Evolutionary conservation across 306 rosid genomes (phyloP).

Genomic region (Oxytropis ochrocephala): DNA sequence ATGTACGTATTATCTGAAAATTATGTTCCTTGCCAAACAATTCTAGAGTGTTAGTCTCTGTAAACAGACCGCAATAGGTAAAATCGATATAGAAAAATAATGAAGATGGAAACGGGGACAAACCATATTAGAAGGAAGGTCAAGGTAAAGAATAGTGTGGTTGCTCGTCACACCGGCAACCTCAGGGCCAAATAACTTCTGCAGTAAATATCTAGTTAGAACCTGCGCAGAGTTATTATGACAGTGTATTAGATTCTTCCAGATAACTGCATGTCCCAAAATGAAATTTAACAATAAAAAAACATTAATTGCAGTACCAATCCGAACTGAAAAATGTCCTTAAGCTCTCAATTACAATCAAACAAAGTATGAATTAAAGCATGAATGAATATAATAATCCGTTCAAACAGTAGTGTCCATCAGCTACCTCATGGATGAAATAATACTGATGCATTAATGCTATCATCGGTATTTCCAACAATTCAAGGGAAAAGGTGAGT

Average conservation of each 20-base stretch:
- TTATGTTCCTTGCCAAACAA: no score
- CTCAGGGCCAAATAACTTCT: slow-evolving; percentile 70
- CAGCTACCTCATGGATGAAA: neutral
- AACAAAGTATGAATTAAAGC: neutral
- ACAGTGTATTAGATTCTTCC: slow-evolving; percentile 3
- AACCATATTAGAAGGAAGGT: slow-evolving; percentile 94
- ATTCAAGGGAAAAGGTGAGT: neutral
- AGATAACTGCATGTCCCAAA: neutral
- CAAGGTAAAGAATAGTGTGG: slow-evolving; percentile 53
- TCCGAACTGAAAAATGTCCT: neutral
- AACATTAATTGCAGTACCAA: neutral
- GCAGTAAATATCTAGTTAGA: slow-evolving; percentile 66
- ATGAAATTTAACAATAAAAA: neutral
- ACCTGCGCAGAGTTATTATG: slow-evolving; percentile 38
- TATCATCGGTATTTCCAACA: neutral
- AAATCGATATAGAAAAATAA: neutral
- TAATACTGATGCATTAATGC: neutral
- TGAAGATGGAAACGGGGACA: slow-evolving; percentile 21
- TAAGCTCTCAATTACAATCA: neutral
- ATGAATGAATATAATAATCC: neutral
- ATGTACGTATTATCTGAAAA: no score
- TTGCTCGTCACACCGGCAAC: slow-evolving; percentile 50
- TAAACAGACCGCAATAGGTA: neutral
- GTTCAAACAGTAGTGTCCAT: neutral
- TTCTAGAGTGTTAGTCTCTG: neutral